phyloP scores from a whole-genome alignment of 1,284 basidiomycete genomes.

The Sanguinoderma infundibulare region DNA sequence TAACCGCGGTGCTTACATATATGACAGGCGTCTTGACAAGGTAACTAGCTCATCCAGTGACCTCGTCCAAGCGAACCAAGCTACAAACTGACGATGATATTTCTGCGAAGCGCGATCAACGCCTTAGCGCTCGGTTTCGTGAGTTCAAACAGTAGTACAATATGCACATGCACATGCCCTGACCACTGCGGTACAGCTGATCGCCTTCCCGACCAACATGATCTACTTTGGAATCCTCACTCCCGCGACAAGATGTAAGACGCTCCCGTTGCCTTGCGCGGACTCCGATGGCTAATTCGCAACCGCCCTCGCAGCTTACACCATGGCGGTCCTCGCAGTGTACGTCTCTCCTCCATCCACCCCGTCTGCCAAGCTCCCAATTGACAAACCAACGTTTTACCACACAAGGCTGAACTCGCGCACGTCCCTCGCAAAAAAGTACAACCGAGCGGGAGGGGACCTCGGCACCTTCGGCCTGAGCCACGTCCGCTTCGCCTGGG shows the following conservation, averaged over 20 bases:
- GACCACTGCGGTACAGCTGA: not conserved
- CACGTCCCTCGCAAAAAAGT: not conserved
- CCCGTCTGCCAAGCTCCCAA: not conserved
- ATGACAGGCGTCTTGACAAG: not conserved
- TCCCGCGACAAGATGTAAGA: not conserved
- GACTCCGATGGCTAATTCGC: too few species aligned
- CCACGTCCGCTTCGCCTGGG: not conserved
- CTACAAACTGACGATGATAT: not conserved
- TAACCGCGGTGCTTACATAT: too few species aligned
- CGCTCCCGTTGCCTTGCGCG: not conserved
- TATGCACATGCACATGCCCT: not conserved
- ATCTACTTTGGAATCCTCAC: slow-evolving; percentile 2
- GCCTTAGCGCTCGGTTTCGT: not conserved
- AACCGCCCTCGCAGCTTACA: not conserved
- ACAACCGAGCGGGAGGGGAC: not conserved
- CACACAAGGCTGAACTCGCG: not conserved
- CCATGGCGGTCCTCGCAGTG: not conserved
- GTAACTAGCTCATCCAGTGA: not conserved
- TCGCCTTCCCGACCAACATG: slow-evolving; percentile 1
- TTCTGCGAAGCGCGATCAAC: not conserved
- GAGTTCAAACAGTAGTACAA: not conserved
- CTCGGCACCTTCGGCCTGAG: not conserved
- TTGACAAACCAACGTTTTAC: too few species aligned
- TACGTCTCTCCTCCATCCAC: not conserved
- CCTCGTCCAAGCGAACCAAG: not conserved